Conservation (phyloP, 2,329 filamentous ascomycete species). For the Penicillium sp. region DNA sequence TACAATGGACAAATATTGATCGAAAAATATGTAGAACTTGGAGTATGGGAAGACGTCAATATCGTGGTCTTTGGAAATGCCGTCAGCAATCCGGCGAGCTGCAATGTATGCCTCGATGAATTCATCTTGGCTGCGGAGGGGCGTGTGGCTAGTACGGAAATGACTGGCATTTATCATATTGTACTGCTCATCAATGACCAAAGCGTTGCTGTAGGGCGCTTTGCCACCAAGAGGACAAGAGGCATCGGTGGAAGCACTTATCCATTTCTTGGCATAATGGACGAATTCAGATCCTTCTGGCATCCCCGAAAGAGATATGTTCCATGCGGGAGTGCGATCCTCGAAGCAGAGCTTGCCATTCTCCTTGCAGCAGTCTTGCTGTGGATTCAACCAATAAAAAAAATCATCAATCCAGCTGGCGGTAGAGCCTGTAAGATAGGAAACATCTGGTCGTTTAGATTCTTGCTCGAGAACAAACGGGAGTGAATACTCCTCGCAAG, state of each 20-base stretch:
- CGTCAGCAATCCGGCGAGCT: conserved; percentile 80
- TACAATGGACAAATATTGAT: conserved; percentile 88
- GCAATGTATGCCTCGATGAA: conserved; percentile 90
- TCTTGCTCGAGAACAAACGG: conserved; percentile 92
- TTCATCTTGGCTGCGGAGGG: conserved; percentile 81
- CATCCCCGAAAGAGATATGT: conserved; percentile 85
- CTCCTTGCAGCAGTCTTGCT: conserved; percentile 73
- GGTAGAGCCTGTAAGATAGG: conserved; percentile 81
- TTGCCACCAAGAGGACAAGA: conserved; percentile 85
- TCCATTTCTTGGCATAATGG: conserved; percentile 78
- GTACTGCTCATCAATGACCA: conserved; percentile 70
- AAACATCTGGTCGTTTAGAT: conserved; percentile 81
- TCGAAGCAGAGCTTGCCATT: conserved; percentile 73
- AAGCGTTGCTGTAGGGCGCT: conserved; percentile 79
- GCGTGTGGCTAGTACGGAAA: conserved; percentile 87
- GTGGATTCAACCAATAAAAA: conserved; percentile 93
- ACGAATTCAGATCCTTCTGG: conserved; percentile 90
- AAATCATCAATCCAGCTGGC: conserved; percentile 98
- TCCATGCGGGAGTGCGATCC: conserved; percentile 76
- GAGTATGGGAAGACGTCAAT: conserved; percentile 93
- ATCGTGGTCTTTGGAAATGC: conserved; percentile 68
- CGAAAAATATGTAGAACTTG: conserved; percentile 98
- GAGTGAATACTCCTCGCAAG: conserved; percentile 79
- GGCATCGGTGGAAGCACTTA: conserved; percentile 73
- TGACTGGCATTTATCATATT: conserved; percentile 76